phyloP scores from a whole-genome alignment of 352 stramenopile genomes.

The Globisporangium emineosum region DNA sequence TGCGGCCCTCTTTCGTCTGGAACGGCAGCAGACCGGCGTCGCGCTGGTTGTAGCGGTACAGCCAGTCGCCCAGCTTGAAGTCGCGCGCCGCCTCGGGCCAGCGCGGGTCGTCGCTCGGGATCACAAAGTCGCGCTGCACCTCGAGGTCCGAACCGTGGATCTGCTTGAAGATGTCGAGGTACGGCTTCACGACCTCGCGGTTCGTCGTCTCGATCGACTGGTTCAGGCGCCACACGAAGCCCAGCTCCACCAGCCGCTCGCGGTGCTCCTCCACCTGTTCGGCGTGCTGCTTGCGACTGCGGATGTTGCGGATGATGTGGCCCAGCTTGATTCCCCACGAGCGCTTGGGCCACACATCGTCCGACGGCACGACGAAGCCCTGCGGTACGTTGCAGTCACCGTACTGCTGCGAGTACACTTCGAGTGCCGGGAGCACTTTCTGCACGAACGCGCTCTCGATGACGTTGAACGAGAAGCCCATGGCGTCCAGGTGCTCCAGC shows the following conservation, averaged over 20 bases:
- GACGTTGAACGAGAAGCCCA: conserved; percentile 70
- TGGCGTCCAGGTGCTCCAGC: conserved; percentile 47
- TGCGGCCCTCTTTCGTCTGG: conserved; percentile 30
- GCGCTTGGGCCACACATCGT: conserved; percentile 69
- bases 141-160: conserved; percentile 61
- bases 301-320: conserved; percentile 89
- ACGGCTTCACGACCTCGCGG: conserved; percentile 54
- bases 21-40: conserved; percentile 36
- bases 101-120: conserved; percentile 67
- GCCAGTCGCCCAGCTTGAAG: conserved; percentile 85
- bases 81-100: conserved; percentile 86
- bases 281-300: conserved; percentile 83
- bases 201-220: conserved; percentile 44
- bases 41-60: conserved; percentile 63
- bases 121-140: conserved; percentile 56
- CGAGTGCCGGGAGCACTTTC: conserved; percentile 66
- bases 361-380: conserved; percentile 85
- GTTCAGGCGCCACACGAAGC: conserved; percentile 90
- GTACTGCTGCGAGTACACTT: conserved; percentile 81
- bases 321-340: conserved; percentile 87
- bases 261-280: conserved; percentile 78
- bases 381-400: conserved; percentile 87
- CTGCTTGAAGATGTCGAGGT: conserved; percentile 74
- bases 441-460: conserved; percentile 58
- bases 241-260: conserved; percentile 80